Evolutionary conservation across 1,139 yeast species (phyloP).

Genomic region (Kodamaea suecica): DNA sequence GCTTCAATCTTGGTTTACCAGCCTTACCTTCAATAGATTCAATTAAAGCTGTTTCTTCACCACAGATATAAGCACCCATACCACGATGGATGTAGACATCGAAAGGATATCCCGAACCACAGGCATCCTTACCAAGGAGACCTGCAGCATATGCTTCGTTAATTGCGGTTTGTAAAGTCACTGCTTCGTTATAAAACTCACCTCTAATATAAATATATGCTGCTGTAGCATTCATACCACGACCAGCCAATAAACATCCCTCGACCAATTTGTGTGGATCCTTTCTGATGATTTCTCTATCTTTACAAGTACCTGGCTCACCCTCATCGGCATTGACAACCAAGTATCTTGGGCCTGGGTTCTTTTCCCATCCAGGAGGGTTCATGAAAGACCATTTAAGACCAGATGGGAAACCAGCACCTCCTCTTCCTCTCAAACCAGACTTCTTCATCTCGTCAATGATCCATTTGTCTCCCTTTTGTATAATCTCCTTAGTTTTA

Average conservation of each 20-base stretch:
- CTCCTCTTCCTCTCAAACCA: slow-evolving; percentile 88
- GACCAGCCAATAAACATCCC: slow-evolving; percentile 82
- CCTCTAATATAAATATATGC: slow-evolving; percentile 89
- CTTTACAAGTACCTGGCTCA: slow-evolving; percentile 92
- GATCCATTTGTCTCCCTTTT: slow-evolving; percentile 85
- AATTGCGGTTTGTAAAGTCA: slow-evolving; percentile 68
- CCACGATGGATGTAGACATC: slow-evolving; percentile 84
- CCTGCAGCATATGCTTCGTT: slow-evolving; percentile 85
- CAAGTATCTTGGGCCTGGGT: slow-evolving; percentile 77
- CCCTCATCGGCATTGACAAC: slow-evolving; percentile 93
- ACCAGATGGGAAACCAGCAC: slow-evolving; percentile 91
- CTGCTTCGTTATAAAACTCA: slow-evolving; percentile 80
- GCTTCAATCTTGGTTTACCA: slow-evolving; percentile 88
- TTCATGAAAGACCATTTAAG: slow-evolving; percentile 91
- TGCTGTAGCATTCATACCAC: slow-evolving; percentile 91
- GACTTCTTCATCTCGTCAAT: slow-evolving; percentile 81
- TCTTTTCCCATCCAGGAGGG: slow-evolving; percentile 93
- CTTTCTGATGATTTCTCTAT: slow-evolving; percentile 82
- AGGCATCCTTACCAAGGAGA: slow-evolving; percentile 74
- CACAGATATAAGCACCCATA: slow-evolving; percentile 89
- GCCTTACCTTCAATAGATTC: slow-evolving; percentile 89
- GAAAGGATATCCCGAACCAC: slow-evolving; percentile 82
- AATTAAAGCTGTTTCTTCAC: slow-evolving; percentile 86
- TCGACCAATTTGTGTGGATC: slow-evolving; percentile 89
- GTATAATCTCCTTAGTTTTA: slow-evolving; percentile 78